A percentile compares a stretch with the other conserved stretches of the same genome.
These are phyloP conservation scores for Oldenlandia corymbosa DNA, from an alignment of 257 asterid species.

Conservation along the genomic window DNA sequence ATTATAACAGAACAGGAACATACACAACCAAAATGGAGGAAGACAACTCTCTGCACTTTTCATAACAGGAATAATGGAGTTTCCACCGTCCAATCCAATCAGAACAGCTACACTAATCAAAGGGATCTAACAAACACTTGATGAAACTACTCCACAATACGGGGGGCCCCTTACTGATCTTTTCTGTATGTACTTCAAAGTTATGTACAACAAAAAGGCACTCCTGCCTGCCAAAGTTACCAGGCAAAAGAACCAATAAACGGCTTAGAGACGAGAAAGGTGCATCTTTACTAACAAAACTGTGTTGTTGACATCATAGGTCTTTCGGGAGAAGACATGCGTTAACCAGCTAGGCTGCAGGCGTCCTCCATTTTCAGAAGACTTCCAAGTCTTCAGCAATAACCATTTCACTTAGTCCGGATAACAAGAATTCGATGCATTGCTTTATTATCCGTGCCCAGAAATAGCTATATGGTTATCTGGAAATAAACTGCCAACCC, in stretches of 20 bases:
- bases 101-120: background rate
- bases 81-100: background rate
- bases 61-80: background rate
- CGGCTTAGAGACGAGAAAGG: background rate
- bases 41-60: background rate
- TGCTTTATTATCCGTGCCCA: background rate
- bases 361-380: background rate
- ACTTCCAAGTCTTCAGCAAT: slow-evolving; percentile 1
- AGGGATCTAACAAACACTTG: background rate
- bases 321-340: background rate
- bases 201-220: slow-evolving; percentile 5
- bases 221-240: background rate
- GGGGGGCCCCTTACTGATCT: background rate
- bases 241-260: background rate
- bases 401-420: background rate
- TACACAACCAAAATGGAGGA: background rate
- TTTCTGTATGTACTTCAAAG: slow-evolving; percentile 5
- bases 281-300: background rate
- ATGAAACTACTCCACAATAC: background rate
- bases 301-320: background rate
- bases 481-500: background rate
- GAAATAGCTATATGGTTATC: background rate
- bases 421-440: background rate
- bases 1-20: background rate
- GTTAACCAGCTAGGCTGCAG: background rate